Base-by-base conservation (phyloP, 306 rosid species). In the Vigna trinervia region DNA sequence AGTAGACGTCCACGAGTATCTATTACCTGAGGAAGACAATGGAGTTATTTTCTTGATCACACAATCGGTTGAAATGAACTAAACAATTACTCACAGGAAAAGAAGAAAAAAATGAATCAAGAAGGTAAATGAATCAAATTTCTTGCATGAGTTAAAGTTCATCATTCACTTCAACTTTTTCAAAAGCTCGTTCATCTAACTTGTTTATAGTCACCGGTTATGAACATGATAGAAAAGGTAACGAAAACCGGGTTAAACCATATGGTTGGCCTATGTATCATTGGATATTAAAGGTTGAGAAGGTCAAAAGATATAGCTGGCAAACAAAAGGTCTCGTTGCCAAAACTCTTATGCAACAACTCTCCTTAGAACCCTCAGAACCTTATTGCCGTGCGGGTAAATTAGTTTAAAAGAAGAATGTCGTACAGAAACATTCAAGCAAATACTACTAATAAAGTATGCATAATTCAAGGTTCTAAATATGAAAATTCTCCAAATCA, bases 1-100 rank as follows among this genome's bases (percentile, higher is more conserved):
- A 90, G 80, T 34, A 90, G 70, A 15, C 82, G 90, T 12, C 96
- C 96, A 9, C 77, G 89, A 41, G 91, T 84, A 74, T 90, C 96
- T 54, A 88, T 4, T 57, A 90, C 90, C 96, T 90, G 84, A 11
- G 51, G 23, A 34, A 67, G 76, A 52, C 15, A 77, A 80, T 45
- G 59, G 30, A 56, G 36, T 10, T 12, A 53, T 59, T 11, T 8
- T 6, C 50, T 59, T 60, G 19, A n/a, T 5, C 36, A 13, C n/a
- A 79, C 15, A 39, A 4, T 41, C 14, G 19, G 5, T 17, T 38
- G 19, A 3, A 11, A 39, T 39, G 20, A 12, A 17, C 52, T 41
- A 5, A 65, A 17, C 11, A 11, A 65, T 5, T 38, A 65, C 48
- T 17, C 9, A 5, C 4, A 38, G 30, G 34, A 41, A 20, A 19